Base-by-base conservation (phyloP, 495 filamentous ascomycete genomes). In the Thozetella sp. region DNA sequence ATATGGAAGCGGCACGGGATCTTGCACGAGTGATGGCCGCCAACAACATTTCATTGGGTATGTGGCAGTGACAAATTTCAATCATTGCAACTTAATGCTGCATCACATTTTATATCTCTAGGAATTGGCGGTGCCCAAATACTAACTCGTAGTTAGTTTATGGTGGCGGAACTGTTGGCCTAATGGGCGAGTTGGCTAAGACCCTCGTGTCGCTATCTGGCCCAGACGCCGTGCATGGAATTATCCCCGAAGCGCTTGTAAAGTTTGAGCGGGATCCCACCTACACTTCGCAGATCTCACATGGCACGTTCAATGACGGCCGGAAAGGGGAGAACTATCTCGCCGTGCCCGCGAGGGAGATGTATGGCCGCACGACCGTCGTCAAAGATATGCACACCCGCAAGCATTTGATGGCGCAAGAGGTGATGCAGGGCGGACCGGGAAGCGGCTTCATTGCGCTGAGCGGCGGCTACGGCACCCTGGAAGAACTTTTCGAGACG, bases 401-500 rank as follows among this genome's bases (percentile, higher is more conserved):
- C 52, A 99, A 99, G 77, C 82, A 86, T 34, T 76, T 96, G 77
- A 99, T 99, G 95, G 95, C 92, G 40, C 77, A 83, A 61, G 90
- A 92, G 71, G 92, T 97, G 3, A 78, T 94, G 9, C 80, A 87
- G 53, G 93, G 93, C 4, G 93, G 91, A 0, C 84, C 86, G 0
- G 93, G 93, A 2, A 87, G 86, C 58, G 96, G 96, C 10, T 99
- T 99, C 80, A 85, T 98, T 22, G 92, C 93, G 22, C 76, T 99
- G 66, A 87, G 85, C 53, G 95, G 95, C 20, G 95, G 95, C 0
- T 98, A 93, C 74, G 95, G 95, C 12, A 98, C 96, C 6, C 80
- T 98, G 68, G 95, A 99, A 76, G 95, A 99, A 80, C 78, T 98
- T 55, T 94, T 97, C 78, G 95, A 99, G 83, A 89, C 96, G 56